A percentile compares a stretch with the other conserved stretches of the same genome.
phyloP scores from a whole-genome alignment of 2,329 filamentous ascomycete genomes.

The Elsinoe fawcettii region DNA sequence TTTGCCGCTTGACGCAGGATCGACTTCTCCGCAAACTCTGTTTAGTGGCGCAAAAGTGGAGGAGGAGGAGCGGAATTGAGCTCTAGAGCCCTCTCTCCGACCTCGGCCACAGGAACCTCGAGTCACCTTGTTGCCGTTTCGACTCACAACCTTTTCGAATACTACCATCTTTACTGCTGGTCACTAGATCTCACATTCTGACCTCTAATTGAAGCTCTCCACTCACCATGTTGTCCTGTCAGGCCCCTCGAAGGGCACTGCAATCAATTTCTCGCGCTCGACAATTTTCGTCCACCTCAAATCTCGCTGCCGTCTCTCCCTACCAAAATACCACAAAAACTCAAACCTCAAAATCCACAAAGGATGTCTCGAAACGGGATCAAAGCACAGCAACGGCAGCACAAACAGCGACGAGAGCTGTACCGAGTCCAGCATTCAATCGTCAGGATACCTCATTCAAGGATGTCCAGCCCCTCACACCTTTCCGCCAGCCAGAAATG shows the following conservation, averaged over 20 bases:
- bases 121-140: too few species aligned
- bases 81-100: too few species aligned
- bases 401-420: conserved; percentile 31
- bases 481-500: conserved; percentile 42
- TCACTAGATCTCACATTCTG: too few species aligned
- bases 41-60: too few species aligned
- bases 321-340: conserved; percentile 28
- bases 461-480: conserved; percentile 40
- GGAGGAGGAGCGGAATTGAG: too few species aligned
- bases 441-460: conserved; percentile 34
- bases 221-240: conserved; percentile 27
- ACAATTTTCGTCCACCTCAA: conserved; percentile 37
- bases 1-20: too few species aligned
- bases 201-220: neutral
- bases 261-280: conserved; percentile 35
- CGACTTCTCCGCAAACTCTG: too few species aligned
- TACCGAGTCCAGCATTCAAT: conserved; percentile 44
- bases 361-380: conserved; percentile 31
- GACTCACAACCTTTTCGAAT: too few species aligned
- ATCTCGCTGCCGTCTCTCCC: conserved; percentile 37
- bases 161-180: too few species aligned
- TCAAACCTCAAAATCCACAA: conserved; percentile 10
- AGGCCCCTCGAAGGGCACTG: conserved; percentile 30
- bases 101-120: too few species aligned
- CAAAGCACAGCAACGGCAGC: conserved; percentile 38